Conservation (phyloP, 148 eudicot genomes). For the Nyssa sinensis region DNA sequence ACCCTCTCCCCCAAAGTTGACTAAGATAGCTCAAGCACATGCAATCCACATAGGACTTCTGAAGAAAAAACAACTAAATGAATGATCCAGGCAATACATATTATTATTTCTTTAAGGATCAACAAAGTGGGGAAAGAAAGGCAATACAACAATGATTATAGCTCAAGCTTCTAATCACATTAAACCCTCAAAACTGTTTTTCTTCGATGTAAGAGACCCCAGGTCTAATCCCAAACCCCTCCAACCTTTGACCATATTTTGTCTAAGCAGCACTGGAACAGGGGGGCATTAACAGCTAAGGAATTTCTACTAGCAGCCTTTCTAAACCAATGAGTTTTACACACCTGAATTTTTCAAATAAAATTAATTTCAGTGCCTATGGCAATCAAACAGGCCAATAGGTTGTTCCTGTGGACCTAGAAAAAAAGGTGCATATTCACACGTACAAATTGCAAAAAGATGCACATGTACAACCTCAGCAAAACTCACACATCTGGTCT, state of each 20-base stretch:
- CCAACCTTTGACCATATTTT: neutral
- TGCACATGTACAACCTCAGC: too few relatives aligned
- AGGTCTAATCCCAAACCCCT: neutral
- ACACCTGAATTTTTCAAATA: neutral
- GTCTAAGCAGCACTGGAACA: neutral
- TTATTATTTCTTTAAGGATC: neutral
- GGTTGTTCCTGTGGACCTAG: neutral
- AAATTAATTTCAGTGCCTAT: neutral
- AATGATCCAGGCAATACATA: too few relatives aligned
- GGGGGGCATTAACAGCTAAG: neutral
- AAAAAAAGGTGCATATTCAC: too few relatives aligned
- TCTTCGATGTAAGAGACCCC: neutral
- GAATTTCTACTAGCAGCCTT: neutral
- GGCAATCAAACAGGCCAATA: neutral
- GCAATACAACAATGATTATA: neutral
- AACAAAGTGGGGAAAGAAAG: neutral
- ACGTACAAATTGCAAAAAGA: too few relatives aligned
- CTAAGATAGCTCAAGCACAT: neutral
- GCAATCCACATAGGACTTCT: neutral
- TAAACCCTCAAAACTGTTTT: neutral
- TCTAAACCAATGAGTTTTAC: neutral
- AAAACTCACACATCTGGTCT: too few relatives aligned
- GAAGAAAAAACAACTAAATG: too few relatives aligned
- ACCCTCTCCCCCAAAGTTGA: slow-evolving; percentile 5
- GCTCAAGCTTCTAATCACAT: neutral